phyloP scores from a whole-genome alignment of 2,329 filamentous ascomycete genomes.

The Chalaropsis thielavioides region DNA sequence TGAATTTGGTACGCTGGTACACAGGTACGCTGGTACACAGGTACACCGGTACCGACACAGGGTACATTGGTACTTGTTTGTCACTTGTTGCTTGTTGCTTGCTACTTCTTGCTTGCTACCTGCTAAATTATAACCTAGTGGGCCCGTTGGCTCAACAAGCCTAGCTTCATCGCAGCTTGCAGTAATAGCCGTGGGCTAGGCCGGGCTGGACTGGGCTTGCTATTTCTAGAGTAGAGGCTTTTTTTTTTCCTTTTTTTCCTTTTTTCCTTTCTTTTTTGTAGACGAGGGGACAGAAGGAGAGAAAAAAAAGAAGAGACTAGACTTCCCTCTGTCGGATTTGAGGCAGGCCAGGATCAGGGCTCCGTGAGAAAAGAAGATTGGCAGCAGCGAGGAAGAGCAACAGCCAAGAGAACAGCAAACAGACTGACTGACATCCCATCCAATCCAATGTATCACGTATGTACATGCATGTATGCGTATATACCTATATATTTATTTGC shows the following conservation, averaged over 20 bases:
- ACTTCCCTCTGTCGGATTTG: constrained; percentile 3
- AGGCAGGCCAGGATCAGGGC: constrained; percentile 1
- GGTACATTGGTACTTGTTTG: no score
- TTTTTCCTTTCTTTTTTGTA: not conserved
- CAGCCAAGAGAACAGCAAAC: not conserved
- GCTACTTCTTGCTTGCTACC: not conserved
- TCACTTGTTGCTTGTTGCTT: not conserved
- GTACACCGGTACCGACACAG: no score
- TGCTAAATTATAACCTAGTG: not conserved
- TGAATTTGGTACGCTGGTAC: no score
- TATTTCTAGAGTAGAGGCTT: not conserved
- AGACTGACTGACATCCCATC: not conserved
- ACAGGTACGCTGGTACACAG: no score
- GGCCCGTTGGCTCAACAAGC: not conserved
- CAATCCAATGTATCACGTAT: not conserved
- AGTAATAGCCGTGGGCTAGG: not conserved
- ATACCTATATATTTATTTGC: not conserved
- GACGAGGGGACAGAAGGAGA: not conserved
- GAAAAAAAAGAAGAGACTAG: not conserved
- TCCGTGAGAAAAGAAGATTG: not conserved
- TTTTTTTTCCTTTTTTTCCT: not conserved
- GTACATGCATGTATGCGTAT: not conserved
- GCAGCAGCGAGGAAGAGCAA: not conserved
- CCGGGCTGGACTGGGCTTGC: not conserved
- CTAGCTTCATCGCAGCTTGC: not conserved